A percentile compares a stretch with the other conserved stretches of the same genome.
Conservation (phyloP, 2,329 filamentous ascomycete genomes). For the Colletotrichum sp. region DNA sequence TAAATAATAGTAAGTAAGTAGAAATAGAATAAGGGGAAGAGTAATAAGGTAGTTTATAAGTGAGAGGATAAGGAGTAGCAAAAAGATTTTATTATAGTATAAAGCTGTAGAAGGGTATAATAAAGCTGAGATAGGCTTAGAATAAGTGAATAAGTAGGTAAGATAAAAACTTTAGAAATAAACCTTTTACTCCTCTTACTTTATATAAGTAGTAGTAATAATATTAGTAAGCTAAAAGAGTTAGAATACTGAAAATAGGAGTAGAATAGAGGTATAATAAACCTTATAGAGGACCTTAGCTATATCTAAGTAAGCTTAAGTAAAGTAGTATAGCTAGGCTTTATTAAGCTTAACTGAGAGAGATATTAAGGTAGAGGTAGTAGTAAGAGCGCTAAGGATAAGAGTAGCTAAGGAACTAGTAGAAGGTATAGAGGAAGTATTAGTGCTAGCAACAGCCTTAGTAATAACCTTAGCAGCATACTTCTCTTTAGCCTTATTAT, state of each 20-base stretch:
- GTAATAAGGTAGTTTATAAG: neutral
- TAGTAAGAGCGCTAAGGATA: neutral
- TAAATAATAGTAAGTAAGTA: neutral
- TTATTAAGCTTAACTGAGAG: too few relatives aligned
- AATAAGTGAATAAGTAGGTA: too few relatives aligned
- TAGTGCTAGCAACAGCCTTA: neutral
- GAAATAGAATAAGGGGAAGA: neutral
- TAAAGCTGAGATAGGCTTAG: neutral
- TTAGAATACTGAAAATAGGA: neutral
- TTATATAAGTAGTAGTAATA: neutral
- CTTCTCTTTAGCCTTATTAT: too few relatives aligned
- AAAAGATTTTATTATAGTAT: neutral
- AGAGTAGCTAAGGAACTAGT: neutral
- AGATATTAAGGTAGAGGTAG: too few relatives aligned
- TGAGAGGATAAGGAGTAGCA: fast-evolving
- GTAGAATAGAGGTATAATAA: neutral
- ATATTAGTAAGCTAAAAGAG: neutral
- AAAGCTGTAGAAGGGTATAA: neutral
- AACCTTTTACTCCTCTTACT: too few relatives aligned
- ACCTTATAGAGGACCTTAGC: too few relatives aligned
- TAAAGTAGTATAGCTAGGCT: too few relatives aligned
- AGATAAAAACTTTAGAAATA: too few relatives aligned
- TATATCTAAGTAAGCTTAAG: too few relatives aligned
- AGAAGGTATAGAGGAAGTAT: neutral
- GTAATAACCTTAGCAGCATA: neutral